Conservation (phyloP, 129 eudicot species). For the Helichrysum umbraculigerum region DNA sequence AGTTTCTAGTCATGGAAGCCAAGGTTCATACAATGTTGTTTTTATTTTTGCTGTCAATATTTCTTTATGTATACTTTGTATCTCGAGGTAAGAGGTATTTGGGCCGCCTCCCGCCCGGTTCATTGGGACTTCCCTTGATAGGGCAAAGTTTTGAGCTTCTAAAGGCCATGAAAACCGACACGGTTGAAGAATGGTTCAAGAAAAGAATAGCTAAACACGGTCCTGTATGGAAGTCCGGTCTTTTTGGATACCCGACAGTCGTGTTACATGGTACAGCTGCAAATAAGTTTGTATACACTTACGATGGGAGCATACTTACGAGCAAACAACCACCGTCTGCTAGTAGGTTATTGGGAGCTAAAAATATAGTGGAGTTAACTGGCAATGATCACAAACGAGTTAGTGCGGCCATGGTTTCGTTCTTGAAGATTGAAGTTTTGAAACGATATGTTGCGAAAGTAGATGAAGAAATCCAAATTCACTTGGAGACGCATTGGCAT, state of each 20-base stretch:
- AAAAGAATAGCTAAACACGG: conserved; percentile 30
- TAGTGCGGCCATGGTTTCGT: conserved; percentile 36
- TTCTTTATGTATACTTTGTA: conserved; percentile 10
- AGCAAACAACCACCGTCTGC: conserved; percentile 30
- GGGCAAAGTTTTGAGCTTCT: conserved; percentile 40
- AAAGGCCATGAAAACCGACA: conserved; percentile 34
- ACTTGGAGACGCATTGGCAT: conserved; percentile 33
- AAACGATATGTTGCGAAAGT: conserved; percentile 36
- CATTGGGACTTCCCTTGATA: conserved; percentile 40
- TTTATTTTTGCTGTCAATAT: neutral
- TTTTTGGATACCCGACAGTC: conserved; percentile 36
- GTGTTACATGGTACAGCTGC: conserved; percentile 36
- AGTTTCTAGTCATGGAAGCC: conserved; percentile 3
- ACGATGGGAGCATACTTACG: conserved; percentile 27
- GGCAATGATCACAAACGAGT: conserved; percentile 49
- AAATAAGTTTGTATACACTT: conserved; percentile 43
- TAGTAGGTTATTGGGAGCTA: conserved; percentile 27
- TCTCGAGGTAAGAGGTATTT: conserved; percentile 15
- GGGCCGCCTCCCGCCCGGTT: conserved; percentile 33
- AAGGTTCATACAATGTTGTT: neutral
- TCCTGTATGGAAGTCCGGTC: conserved; percentile 30
- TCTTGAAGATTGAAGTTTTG: conserved; percentile 41
- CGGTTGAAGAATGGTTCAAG: conserved; percentile 34
- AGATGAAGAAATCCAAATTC: too few relatives aligned
- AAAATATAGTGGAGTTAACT: conserved; percentile 33